Evolutionary conservation across 352 stramenopile species (phyloP).

Genomic region (Lagenidium giganteum): DNA sequence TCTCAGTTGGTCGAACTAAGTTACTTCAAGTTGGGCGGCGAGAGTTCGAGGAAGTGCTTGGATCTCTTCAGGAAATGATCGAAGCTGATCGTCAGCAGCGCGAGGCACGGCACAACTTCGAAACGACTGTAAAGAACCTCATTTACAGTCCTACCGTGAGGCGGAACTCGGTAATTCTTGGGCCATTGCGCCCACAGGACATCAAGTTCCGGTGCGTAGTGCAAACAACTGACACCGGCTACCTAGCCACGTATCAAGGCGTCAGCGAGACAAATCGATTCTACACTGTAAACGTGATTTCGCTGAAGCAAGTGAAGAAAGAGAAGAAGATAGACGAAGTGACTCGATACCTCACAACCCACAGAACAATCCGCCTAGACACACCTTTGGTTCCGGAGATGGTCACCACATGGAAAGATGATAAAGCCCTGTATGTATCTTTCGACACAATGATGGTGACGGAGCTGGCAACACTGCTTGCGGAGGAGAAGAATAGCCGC

Average conservation of each 20-base stretch:
- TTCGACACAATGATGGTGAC: conserved; percentile 71
- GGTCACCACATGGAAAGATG: conserved; percentile 73
- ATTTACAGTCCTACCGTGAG: conserved; percentile 56
- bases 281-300: conserved; percentile 79
- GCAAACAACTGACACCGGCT: conserved; percentile 73
- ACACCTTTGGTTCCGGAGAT: conserved; percentile 70
- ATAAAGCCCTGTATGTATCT: conserved; percentile 72
- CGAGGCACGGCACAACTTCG: conserved; percentile 77
- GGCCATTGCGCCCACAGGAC: conserved; percentile 44
- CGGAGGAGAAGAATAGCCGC: conserved; percentile 44
- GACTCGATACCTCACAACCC: conserved; percentile 57
- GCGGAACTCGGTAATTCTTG: conserved; percentile 41
- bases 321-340: conserved; percentile 69
- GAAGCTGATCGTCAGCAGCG: conserved; percentile 73
- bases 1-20: conserved; percentile 84
- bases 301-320: conserved; percentile 57
- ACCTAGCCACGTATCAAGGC: conserved; percentile 68
- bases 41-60: conserved; percentile 95
- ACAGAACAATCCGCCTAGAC: conserved; percentile 65
- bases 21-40: conserved; percentile 89
- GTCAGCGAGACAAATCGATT: conserved; percentile 51
- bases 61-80: conserved; percentile 91
- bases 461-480: conserved; percentile 51
- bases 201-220: conserved; percentile 69
- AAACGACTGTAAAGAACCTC: conserved; percentile 79